Evolutionary conservation across 371 early-diverging fungal species (phyloP), one percentile per base, ranked within the genome.

Genomic region (Haplosporangium sp.): DNA sequence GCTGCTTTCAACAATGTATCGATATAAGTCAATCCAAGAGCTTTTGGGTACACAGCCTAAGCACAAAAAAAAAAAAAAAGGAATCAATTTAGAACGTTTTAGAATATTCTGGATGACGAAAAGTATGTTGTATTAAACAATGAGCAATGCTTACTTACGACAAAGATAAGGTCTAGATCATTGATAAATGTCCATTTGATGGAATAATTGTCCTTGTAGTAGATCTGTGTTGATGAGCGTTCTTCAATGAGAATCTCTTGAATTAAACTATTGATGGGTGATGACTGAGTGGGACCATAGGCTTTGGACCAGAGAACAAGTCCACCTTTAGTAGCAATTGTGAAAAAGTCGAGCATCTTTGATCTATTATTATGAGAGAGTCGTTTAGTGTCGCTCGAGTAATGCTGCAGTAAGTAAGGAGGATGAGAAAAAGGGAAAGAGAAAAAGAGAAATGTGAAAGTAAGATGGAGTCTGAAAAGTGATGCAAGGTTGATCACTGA

Each of bases 21-120:
- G 62, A 96, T 87, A 73, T 97, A 96, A 1, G 92, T 82, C 11
- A 97, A 88, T 63, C 94, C 94, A 7, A 97, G 88, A 1, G 95
- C 92, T 85, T 94, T 96, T 79, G 95, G 96, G 79, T 96, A 95
- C 4, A 91, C 96, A n/a, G 93, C 92, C 95, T 94, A 74, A 20
- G 17, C 10, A 55, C 5, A n/a, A 59, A 39, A 13, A 39, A 15
- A n/a, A n/a, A n/a, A n/a, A n/a, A n/a, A n/a, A n/a, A 1, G 13
- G 27, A 27, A 27, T 27, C 27, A 27, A 27, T 27, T 27, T 44
- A 59, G 37, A 37, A 40, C 1, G 13, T 0, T 39, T 37, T 59
- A 39, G 39, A 57, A 45, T 9, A 61, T 20, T 27, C 6, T 27
- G 27, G 27, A 27, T 27, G 27, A 27, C 27, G 27, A 27, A 27